Base-by-base conservation (phyloP, 345 rosid species). In the Hevea brasiliensis region DNA sequence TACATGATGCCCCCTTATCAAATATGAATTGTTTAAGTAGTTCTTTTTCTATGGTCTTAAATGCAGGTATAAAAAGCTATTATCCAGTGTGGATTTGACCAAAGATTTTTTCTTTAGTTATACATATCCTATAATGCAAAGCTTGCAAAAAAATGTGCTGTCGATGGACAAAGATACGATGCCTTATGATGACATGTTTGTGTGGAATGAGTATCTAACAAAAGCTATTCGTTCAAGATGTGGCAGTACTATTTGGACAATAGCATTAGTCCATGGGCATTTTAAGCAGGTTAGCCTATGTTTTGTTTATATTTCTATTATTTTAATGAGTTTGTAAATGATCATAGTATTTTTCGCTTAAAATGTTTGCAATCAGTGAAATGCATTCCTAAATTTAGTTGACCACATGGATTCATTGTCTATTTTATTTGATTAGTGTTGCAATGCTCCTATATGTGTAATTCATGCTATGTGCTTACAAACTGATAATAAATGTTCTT, bases 61-160 rank as follows among this genome's bases (percentile, higher is more conserved):
- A 32, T 89, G 81, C 90, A 95, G 98, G 89, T 95, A 95, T 89
- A 95, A 89, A 82, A 95, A 92, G 83, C 91, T 95, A 72, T 77
- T 95, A 72, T 95, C 97, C 72, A 92, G 99, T 78, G 99, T 95
- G 69, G 98, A 95, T 87, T 88, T 95, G 85, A 91, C 96, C 42
- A 95, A 91, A 83, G 98, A 95, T 84, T 95, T 92, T 74, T 95
- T 87, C 92, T 95, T 83, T 80, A 95, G 99, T 67, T 95, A 92
- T 80, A 92, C 97, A 8, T 92, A 95, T 82, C 99, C 99, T 59
- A 81, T 95, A 81, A 95, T 95, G 99, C 99, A 88, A 74, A 84
- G 92, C 84, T 83, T 92, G 92, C 99, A 95, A 77, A 91, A 86
- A 72, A 95, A 90, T 83, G 92, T 89, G 67, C 72, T 76, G 26